These are phyloP conservation scores for Alternaria longipes DNA, from an alignment of 2,329 filamentous ascomycete species.

Conservation along the genomic window DNA sequence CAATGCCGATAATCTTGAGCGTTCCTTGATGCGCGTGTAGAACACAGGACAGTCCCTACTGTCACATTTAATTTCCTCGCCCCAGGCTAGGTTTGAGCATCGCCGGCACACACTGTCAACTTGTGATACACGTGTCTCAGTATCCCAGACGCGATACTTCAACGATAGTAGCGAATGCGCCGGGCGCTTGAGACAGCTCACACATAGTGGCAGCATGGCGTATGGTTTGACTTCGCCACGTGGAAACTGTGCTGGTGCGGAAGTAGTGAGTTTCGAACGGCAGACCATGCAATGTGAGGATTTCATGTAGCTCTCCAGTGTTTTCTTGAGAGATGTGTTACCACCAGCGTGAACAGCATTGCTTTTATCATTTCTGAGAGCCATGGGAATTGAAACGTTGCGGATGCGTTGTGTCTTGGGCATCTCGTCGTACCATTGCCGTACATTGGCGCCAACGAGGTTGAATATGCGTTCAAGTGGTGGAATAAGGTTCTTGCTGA, in stretches of 20 bases:
- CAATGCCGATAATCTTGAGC: constrained; percentile 32
- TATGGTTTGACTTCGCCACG: constrained; percentile 28
- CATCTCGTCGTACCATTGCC: constrained; percentile 96
- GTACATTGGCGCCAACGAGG: constrained; percentile 89
- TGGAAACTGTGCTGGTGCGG: constrained; percentile 17
- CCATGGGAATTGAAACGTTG: constrained; percentile 58
- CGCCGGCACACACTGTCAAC: constrained; percentile 78
- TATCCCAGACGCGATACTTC: constrained; percentile 66
- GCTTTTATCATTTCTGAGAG: constrained; percentile 19
- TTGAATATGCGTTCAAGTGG: constrained; percentile 97
- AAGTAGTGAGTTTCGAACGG: constrained; percentile 63
- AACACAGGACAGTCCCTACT: constrained; percentile 94
- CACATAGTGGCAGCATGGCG: constrained; percentile 63
- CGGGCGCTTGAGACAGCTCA: constrained; percentile 63
- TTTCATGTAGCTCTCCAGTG: constrained; percentile 93
- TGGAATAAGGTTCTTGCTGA: constrained; percentile 92
- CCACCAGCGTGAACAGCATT: constrained; percentile 29
- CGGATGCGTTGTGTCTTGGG: constrained; percentile 84
- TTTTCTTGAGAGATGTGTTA: constrained; percentile 64
- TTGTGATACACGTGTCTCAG: constrained; percentile 71
- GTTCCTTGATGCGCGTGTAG: constrained; percentile 76
- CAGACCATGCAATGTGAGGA: constrained; percentile 83
- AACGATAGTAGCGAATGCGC: constrained; percentile 71
- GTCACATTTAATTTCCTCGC: constrained; percentile 85
- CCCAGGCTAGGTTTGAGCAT: constrained; percentile 76